Base-by-base conservation (phyloP, 129 eudicot species). In the Flaveria linearis region DNA sequence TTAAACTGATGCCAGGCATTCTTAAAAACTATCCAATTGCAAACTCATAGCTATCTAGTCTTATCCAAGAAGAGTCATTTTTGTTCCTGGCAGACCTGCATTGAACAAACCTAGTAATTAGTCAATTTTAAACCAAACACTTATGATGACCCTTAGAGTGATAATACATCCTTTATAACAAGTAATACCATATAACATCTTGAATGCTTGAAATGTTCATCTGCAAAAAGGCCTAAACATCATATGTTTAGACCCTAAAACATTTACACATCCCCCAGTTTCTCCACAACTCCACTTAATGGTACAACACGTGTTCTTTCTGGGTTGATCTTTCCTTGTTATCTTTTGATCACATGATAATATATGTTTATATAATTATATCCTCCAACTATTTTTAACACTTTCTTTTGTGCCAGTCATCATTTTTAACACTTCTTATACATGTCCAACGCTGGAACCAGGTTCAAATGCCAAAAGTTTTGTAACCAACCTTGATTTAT, bases 1-100 rank as follows among this genome's bases (percentile, higher is more conserved):
- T 91, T 51, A 88, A 84, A 78, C 84, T 88, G 84, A 88, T 85
- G 88, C 98, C 98, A 46, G 97, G 97, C 98, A 93, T 93, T 90
- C 88, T 90, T 80, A 82, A n/a, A 78, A 73, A 68, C 58, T 78
- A 66, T 72, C 80, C 43, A 72, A 63, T 39, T 47, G 65, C 72
- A 47, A 70, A 58, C 73, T 69, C 89, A 87, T 84, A 75, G 84
- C 85, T 75, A 79, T 53, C 74, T 26, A 28, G 68, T 65, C 51
- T 30, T 47, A 57, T 70, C 62, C 75, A 67, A 46, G 60, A 51
- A 26, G 60, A 58, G 50, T 74, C 79, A 8, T 9, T 69, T 47
- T 51, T 51, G 75, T 68, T 64, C 78, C 51, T 45, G 17, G 55
- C 65, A 73, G 46, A 69, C 86, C 90, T 84, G 91, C 86, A 78